Conservation (phyloP, 1,284 basidiomycete species). For the Trametes versicolor region DNA sequence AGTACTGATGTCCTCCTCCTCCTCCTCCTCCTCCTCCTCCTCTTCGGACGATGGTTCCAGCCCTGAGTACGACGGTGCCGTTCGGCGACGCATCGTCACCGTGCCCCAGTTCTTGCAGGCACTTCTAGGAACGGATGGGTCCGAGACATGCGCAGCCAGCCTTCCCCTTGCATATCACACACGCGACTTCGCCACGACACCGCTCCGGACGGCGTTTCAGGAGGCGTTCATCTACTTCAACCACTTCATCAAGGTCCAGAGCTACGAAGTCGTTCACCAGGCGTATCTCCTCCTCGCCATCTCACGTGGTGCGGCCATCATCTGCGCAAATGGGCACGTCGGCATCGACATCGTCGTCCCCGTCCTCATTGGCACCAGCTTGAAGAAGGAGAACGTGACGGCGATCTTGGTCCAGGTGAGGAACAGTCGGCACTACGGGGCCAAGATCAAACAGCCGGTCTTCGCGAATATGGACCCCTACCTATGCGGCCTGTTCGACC, state of each 20-base stretch:
- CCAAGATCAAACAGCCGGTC: slow-evolving; percentile 1
- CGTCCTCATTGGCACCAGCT: not conserved
- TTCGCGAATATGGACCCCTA: slow-evolving; percentile 17
- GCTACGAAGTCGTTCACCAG: slow-evolving; percentile 34
- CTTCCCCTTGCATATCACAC: slow-evolving; percentile 1
- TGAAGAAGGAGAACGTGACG: slow-evolving; percentile 29
- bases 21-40: not conserved
- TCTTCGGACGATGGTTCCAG: not conserved
- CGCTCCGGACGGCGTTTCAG: slow-evolving; percentile 29
- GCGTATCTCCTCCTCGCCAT: slow-evolving; percentile 36
- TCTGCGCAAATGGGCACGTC: slow-evolving; percentile 38
- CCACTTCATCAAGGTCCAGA: slow-evolving; percentile 43
- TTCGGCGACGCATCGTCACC: slow-evolving; percentile 6
- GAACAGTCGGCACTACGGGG: slow-evolving; percentile 34
- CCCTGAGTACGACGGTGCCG: slow-evolving; percentile 8
- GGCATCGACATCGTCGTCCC: slow-evolving; percentile 39
- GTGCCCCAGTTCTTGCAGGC: slow-evolving; percentile 19
- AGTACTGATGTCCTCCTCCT: too few relatives aligned
- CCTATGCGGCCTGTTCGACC: slow-evolving; percentile 14
- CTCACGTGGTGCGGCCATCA: slow-evolving; percentile 41
- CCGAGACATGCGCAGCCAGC: not conserved
- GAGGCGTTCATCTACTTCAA: slow-evolving; percentile 42
- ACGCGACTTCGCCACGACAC: not conserved
- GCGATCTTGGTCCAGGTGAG: slow-evolving; percentile 43
- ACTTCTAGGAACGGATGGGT: slow-evolving; percentile 5